Evolutionary conservation across 2,329 filamentous ascomycete species (phyloP), one percentile per base, ranked within the genome.

Genomic region (Aspergillus jensenii): DNA sequence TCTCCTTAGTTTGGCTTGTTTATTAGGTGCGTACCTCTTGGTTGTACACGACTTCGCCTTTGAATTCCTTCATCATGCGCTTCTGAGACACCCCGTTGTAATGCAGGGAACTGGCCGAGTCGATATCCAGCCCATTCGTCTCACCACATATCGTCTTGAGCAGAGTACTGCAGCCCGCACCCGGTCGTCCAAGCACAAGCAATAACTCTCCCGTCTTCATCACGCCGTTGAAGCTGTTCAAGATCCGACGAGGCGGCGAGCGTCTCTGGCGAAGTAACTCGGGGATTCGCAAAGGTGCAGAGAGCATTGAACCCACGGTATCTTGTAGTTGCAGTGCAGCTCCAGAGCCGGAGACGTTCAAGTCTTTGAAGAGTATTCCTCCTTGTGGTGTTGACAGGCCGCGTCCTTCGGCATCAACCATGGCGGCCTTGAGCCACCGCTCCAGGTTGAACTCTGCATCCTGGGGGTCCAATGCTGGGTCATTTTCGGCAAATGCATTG

Each of bases 111-210:
- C 89, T 88, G 6, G 79, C 74, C 2, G 87, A 74, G 49, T 90
- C 88, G 21, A 93, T 79, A 60, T 83, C 84, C 67, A 93, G 87
- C 43, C 91, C 91, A 64, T 92, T 87, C 25, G 88, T 89, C 74
- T 95, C 90, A 61, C 91, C 90, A 19, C 31, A 37, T 3, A 53
- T 7, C 7, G 90, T 90, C 79, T 95, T 95, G 58, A 96, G 80
- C 61, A 95, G 86, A 2, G 91, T 95, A 41, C 88, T 90, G 75
- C 91, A 96, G 49, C 75, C 75, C 9, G 71, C 67, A 14, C 76
- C 76, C 2, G 76, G 76, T 12, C 73, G 76, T 2, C 81, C 81
- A 0, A 83, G 73, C 1, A 83, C 81, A 12, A 82, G 70, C 54
- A 83, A 70, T 67, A 83, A 75, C 68, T 83, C 81, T 33, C 81